Conservation (phyloP, 2,329 filamentous ascomycete species). For the Aspergillus luchuensis region DNA sequence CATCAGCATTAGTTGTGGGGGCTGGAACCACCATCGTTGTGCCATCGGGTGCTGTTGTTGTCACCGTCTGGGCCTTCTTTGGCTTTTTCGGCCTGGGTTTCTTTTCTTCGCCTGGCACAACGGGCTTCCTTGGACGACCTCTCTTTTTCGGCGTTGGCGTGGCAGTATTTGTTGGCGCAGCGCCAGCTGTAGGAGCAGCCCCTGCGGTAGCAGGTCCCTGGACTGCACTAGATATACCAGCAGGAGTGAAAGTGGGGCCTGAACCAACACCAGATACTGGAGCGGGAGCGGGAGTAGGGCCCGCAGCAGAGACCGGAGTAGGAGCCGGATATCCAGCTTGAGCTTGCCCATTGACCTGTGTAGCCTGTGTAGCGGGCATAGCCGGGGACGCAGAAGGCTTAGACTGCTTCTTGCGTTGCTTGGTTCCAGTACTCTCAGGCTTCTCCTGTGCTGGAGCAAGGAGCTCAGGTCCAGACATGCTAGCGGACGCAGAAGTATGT, state of each 20-base stretch:
- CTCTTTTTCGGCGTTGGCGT: slow-evolving; percentile 27
- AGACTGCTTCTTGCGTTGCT: slow-evolving; percentile 15
- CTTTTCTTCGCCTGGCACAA: slow-evolving; percentile 20
- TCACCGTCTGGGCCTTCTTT: slow-evolving; percentile 23
- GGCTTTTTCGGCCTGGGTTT: slow-evolving; percentile 23
- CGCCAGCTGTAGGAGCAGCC: neutral
- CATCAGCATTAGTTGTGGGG: slow-evolving; percentile 19
- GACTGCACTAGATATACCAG: neutral
- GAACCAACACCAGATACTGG: neutral
- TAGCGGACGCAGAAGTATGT: slow-evolving; percentile 18
- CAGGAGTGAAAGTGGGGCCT: neutral
- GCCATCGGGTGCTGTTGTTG: slow-evolving; percentile 20
- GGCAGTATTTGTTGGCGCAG: neutral
- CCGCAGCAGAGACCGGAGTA: neutral
- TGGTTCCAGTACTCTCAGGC: slow-evolving; percentile 4
- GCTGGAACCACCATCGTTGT: neutral
- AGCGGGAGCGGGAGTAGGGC: neutral
- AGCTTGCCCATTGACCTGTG: slow-evolving; percentile 19
- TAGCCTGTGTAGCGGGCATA: slow-evolving; percentile 7
- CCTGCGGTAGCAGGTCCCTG: neutral
- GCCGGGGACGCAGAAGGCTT: slow-evolving; percentile 16
- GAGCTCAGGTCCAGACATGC: slow-evolving; percentile 6
- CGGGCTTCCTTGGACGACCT: slow-evolving; percentile 34
- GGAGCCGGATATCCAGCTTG: slow-evolving; percentile 11
- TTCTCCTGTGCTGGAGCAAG: slow-evolving; percentile 13